Evolutionary conservation across 73 alveolate genomes (phyloP).

Genomic region (Tetrahymena elliotti): DNA sequence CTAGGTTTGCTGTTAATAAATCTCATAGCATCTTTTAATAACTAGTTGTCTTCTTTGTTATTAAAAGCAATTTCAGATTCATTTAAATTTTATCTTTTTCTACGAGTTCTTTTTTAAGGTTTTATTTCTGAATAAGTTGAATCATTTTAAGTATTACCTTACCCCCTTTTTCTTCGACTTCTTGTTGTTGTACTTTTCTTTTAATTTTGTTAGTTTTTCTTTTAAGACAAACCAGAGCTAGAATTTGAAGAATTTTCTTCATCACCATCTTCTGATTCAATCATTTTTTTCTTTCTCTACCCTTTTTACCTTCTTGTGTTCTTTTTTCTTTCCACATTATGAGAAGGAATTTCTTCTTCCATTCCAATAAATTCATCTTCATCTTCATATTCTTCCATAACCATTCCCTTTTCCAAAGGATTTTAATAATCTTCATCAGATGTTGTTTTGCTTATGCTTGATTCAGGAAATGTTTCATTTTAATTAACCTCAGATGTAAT

Average conservation of each 20-base stretch:
- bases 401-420: neutral
- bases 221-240: neutral
- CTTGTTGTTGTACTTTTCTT: neutral
- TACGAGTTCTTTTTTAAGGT: neutral
- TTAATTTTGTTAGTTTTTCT: neutral
- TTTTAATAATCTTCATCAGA: neutral
- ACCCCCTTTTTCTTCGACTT: neutral
- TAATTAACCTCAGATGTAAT: neutral
- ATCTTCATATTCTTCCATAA: neutral
- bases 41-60: neutral
- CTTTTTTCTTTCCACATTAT: neutral
- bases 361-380: neutral
- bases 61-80: neutral
- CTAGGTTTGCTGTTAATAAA: neutral
- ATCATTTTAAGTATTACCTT: neutral
- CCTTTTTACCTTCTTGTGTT: neutral
- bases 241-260: neutral
- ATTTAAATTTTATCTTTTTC: neutral
- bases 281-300: neutral
- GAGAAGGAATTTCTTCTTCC: neutral
- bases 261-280: neutral
- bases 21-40: neutral
- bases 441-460: neutral
- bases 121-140: neutral
- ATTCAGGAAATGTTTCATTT: neutral